phyloP scores from a whole-genome alignment of 2,329 filamentous ascomycete genomes.

The Colletotrichum abscissum region DNA sequence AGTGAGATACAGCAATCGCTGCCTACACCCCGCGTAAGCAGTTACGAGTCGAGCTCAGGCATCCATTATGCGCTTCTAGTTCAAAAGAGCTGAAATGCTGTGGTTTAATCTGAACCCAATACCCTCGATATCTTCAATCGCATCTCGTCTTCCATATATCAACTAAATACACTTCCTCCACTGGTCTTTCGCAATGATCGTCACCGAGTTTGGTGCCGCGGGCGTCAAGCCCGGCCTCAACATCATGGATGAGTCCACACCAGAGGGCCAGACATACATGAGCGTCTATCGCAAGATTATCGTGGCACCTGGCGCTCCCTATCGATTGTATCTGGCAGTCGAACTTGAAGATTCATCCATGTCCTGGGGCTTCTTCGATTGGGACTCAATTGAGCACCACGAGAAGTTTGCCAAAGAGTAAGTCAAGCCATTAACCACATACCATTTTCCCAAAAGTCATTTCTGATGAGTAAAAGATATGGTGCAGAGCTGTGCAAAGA shows the following conservation, averaged over 20 bases:
- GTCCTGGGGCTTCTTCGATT: constrained; percentile 42
- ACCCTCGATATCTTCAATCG: neutral
- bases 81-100: neutral
- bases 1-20: neutral
- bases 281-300: constrained; percentile 31
- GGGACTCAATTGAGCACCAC: constrained; percentile 41
- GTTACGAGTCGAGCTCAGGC: neutral
- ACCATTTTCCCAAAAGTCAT: neutral
- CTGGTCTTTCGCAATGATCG: constrained; percentile 3
- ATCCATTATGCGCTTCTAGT: neutral
- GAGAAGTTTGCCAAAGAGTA: constrained; percentile 38
- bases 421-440: neutral
- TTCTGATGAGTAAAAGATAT: constrained; percentile 13
- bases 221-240: constrained; percentile 37
- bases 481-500: constrained; percentile 37
- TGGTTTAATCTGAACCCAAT: neutral
- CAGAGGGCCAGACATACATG: constrained; percentile 35
- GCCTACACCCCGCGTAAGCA: neutral
- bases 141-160: too few species aligned
- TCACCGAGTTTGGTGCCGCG: constrained; percentile 40
- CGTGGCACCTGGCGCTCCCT: constrained; percentile 36
- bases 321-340: constrained; percentile 37
- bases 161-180: neutral
- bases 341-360: constrained; percentile 38
- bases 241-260: constrained; percentile 37